Evolutionary conservation across 2,329 filamentous ascomycete genomes (phyloP).

Genomic region (Xylariomycetidae sp.): DNA sequence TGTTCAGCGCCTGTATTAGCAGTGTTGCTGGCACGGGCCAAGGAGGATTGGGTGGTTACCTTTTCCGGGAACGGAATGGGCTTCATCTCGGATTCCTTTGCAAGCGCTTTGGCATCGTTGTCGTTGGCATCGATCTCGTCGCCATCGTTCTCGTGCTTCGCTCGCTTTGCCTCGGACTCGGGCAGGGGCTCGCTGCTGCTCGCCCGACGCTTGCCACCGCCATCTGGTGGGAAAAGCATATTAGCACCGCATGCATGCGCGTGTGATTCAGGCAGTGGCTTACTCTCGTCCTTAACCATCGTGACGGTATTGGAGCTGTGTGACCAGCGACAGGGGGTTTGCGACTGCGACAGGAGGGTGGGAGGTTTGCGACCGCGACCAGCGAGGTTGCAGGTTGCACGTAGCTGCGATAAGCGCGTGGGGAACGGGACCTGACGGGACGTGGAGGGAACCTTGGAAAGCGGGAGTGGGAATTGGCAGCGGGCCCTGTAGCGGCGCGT

Average conservation of each 20-base stretch:
- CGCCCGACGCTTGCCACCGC: slow-evolving; percentile 74
- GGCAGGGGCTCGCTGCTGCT: slow-evolving; percentile 62
- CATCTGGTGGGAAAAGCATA: slow-evolving; percentile 30
- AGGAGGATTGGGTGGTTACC: slow-evolving; percentile 34
- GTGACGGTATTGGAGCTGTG: too few relatives aligned
- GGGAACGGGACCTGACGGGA: slow-evolving; percentile 2
- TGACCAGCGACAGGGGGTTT: too few relatives aligned
- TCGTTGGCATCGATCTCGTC: slow-evolving; percentile 34
- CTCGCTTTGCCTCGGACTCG: too few relatives aligned
- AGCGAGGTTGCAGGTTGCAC: neutral
- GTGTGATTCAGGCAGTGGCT: slow-evolving; percentile 7
- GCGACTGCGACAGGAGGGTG: too few relatives aligned
- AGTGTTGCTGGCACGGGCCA: neutral
- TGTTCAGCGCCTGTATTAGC: slow-evolving; percentile 24
- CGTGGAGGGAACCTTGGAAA: neutral
- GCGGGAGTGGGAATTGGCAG: slow-evolving; percentile 1
- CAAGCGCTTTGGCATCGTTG: too few relatives aligned
- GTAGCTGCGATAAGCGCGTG: slow-evolving; percentile 1
- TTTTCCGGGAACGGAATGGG: slow-evolving; percentile 87
- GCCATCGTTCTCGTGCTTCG: too few relatives aligned
- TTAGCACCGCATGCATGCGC: slow-evolving; percentile 1
- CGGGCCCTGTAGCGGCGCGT: neutral
- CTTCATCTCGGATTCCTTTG: slow-evolving; percentile 47
- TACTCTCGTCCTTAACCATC: slow-evolving; percentile 37
- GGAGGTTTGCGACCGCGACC: neutral